These are phyloP conservation scores for Tephrocybe sp. DNA, from an alignment of 768 basidiomycete species.

Conservation along the genomic window DNA sequence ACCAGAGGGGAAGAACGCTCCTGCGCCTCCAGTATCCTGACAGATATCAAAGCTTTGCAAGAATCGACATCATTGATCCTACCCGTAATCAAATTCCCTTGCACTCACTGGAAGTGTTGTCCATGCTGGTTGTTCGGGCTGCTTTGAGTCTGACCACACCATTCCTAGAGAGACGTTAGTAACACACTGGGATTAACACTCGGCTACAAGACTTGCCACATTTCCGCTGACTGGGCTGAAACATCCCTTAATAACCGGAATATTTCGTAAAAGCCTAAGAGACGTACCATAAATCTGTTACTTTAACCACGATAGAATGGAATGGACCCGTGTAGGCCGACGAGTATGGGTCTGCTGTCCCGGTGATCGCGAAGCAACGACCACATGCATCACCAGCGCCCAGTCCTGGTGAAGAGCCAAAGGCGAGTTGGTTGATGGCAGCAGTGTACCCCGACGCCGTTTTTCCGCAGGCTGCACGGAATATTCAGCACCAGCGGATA, in stretches of 20 bases:
- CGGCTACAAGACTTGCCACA: constrained; percentile 24
- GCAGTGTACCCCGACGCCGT: constrained; percentile 50
- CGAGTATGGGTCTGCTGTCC: constrained; percentile 49
- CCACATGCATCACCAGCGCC: constrained; percentile 63
- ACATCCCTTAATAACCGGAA: background rate
- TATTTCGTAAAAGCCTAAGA: background rate
- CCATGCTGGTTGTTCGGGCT: constrained; percentile 42
- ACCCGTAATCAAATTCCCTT: background rate
- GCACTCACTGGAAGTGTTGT: constrained; percentile 48
- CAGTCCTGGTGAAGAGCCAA: constrained; percentile 46
- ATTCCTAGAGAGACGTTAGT: constrained; percentile 30
- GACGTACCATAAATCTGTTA: constrained; percentile 41
- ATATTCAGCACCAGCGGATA: background rate
- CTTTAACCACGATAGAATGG: constrained; percentile 54
- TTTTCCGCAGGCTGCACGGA: constrained; percentile 49
- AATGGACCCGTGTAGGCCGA: constrained; percentile 51
- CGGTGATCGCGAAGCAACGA: constrained; percentile 58
- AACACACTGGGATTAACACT: background rate
- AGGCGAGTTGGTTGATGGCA: constrained; percentile 57
- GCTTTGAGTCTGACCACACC: constrained; percentile 51
- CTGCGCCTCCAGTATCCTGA: constrained; percentile 52
- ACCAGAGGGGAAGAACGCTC: constrained; percentile 55
- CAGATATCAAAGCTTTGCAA: constrained; percentile 57
- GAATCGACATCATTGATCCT: background rate
- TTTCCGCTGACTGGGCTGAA: constrained; percentile 46